Evolutionary conservation across 179 eudicot genomes (phyloP).

Genomic region (Silene vulgaris): DNA sequence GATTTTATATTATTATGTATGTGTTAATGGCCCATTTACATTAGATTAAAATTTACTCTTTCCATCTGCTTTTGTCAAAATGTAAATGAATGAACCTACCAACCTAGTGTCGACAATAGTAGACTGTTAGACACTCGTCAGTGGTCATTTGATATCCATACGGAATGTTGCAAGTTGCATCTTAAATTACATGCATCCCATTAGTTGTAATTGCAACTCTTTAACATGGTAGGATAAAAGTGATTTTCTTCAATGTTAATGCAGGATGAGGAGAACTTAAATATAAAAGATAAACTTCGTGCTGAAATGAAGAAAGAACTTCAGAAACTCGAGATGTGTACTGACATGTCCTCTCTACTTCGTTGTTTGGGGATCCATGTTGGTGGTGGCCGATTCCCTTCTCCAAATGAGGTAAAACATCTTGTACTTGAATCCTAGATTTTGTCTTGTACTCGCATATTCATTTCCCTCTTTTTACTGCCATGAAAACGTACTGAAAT

Average conservation of each 20-base stretch:
- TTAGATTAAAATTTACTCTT: no score
- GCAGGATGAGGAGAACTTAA: slow-evolving; percentile 67
- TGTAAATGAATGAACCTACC: not conserved
- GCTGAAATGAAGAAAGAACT: slow-evolving; percentile 50
- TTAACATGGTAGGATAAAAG: not conserved
- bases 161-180: no score
- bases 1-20: no score
- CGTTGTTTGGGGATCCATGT: slow-evolving; percentile 52
- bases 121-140: not conserved
- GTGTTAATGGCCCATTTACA: not conserved
- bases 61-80: not conserved
- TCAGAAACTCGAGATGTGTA: slow-evolving; percentile 42
- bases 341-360: slow-evolving; percentile 64
- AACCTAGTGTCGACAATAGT: not conserved
- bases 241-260: not conserved
- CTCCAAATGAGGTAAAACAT: slow-evolving; percentile 40
- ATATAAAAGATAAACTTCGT: slow-evolving; percentile 62
- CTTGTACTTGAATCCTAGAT: slow-evolving; percentile 10
- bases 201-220: not conserved
- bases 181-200: not conserved
- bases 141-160: not conserved
- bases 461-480: not conserved
- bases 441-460: not conserved
- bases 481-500: not conserved
- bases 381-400: slow-evolving; percentile 36